Evolutionary conservation across 352 stramenopile species (phyloP), one percentile per base, ranked within the genome.

Genomic region (Globisporangium cylindrosporum): DNA sequence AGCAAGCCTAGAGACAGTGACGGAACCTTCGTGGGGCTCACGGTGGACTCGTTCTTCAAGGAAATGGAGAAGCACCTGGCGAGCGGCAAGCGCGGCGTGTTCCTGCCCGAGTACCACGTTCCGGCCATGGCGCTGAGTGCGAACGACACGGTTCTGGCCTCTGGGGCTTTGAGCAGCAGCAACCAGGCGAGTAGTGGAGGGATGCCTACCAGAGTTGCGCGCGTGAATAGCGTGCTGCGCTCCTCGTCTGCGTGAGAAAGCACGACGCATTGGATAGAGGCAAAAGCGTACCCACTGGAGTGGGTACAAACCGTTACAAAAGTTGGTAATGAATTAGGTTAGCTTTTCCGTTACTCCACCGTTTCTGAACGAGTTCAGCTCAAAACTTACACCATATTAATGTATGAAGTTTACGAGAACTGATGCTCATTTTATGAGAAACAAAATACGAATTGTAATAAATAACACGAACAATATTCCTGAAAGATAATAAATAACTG

Each of bases 61-160:
- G 81, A 91, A 58, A 81, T 89, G 54, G 78, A 90, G 46, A 72
- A 71, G 29, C 76, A 86, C 46, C 65, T 87, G 18, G 72, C 77
- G 6, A 70, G 66, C 0, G 81, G 74, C 74, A 87, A 84, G 62
- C 80, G 82, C 8, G 80, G 84, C 1, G 62, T 65, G 1, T 86
- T 86, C 69, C 62, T 88, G 2, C 62, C 81, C 0, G 82, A 88
- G 20, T 64, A 79, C 12, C 57, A 60, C 24, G 53, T 72, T 1
- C 82, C 73, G 0, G 70, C 62, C 36, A 91, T 92, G 78, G 81
- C 82, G 12, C 74, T 92, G 18, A 89, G 82, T 48, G 68, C 81
- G 29, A 73, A 68, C n/a, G 82, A 92, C 56, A 81, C 65, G 2
- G 68, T 77, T 8, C 18, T 61, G 18, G 29, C 46, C 24, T 27